phyloP scores from a whole-genome alignment of 2,329 filamentous ascomycete genomes.

The Colletotrichum australisinense region DNA sequence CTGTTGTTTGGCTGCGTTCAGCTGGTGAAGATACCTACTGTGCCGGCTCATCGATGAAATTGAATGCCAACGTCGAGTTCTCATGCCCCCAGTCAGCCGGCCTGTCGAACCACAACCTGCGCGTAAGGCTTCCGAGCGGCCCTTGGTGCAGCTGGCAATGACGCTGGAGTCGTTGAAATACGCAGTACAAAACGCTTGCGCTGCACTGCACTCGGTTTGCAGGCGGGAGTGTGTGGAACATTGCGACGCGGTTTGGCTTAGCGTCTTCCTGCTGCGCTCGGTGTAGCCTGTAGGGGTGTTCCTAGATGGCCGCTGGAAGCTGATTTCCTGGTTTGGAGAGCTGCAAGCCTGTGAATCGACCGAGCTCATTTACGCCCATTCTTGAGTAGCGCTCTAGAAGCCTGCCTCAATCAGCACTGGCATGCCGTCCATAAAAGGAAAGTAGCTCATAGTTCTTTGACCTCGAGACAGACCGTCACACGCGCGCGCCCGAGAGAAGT shows the following conservation, averaged over 20 bases:
- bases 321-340: slow-evolving; percentile 36
- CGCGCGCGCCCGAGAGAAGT: not conserved
- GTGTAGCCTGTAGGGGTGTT: slow-evolving; percentile 34
- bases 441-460: slow-evolving; percentile 10
- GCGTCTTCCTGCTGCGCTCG: slow-evolving; percentile 7
- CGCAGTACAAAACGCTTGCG: slow-evolving; percentile 4
- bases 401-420: slow-evolving; percentile 35
- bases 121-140: slow-evolving; percentile 30
- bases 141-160: slow-evolving; percentile 22
- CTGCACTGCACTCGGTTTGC: slow-evolving; percentile 12
- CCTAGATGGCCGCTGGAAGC: slow-evolving; percentile 25
- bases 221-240: slow-evolving; percentile 17
- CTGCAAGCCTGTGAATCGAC: slow-evolving; percentile 3
- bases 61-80: not conserved
- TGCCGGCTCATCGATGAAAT: not conserved
- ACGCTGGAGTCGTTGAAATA: slow-evolving; percentile 8
- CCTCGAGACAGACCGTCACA: not conserved
- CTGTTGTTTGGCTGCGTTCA: slow-evolving; percentile 23
- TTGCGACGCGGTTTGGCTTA: slow-evolving; percentile 9
- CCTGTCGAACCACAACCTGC: slow-evolving; percentile 11
- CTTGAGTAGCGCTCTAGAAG: slow-evolving; percentile 29
- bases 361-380: slow-evolving; percentile 28
- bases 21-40: slow-evolving; percentile 3
- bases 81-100: not conserved
- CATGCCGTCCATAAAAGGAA: slow-evolving; percentile 27